Conservation (phyloP, 108 stramenopile species). For the Fragilariopsis cylindrus region DNA sequence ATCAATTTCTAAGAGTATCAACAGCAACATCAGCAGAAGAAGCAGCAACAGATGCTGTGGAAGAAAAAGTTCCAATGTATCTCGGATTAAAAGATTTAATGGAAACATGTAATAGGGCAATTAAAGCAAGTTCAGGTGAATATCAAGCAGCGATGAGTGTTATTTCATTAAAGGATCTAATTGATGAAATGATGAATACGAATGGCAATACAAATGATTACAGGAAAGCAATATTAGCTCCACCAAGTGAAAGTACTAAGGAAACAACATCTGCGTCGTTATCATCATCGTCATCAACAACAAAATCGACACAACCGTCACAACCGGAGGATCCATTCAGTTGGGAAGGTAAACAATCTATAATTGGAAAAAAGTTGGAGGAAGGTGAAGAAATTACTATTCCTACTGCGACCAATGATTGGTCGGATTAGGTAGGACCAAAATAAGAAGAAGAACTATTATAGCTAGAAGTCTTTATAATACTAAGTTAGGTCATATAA, state of each 20-base stretch:
- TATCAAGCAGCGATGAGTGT: slow-evolving; percentile 19
- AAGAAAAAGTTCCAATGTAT: slow-evolving; percentile 21
- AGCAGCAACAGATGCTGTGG: neutral
- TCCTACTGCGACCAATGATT: slow-evolving; percentile 17
- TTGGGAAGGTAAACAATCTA: slow-evolving; percentile 4
- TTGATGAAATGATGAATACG: slow-evolving; percentile 16
- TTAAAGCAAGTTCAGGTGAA: slow-evolving; percentile 2
- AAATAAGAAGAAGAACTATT: too few relatives aligned
- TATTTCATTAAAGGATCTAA: neutral
- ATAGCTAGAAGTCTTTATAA: too few relatives aligned
- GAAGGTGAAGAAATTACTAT: slow-evolving; percentile 7
- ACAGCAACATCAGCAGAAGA: neutral
- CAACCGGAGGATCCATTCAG: neutral
- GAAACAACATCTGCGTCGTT: neutral
- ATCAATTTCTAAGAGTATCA: slow-evolving; percentile 12
- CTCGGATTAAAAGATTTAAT: slow-evolving; percentile 15
- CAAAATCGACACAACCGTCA: neutral
- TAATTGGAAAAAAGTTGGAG: neutral
- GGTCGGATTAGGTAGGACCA: too few relatives aligned
- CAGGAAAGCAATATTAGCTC: slow-evolving; percentile 4
- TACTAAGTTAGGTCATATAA: too few relatives aligned
- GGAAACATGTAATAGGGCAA: slow-evolving; percentile 13
- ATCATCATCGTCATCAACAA: neutral
- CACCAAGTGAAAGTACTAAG: neutral
- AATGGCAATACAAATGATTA: slow-evolving; percentile 5